These are phyloP conservation scores for Cymodocea nodosa DNA, from an alignment of 116 monocot genomes.

Conservation along the genomic window DNA sequence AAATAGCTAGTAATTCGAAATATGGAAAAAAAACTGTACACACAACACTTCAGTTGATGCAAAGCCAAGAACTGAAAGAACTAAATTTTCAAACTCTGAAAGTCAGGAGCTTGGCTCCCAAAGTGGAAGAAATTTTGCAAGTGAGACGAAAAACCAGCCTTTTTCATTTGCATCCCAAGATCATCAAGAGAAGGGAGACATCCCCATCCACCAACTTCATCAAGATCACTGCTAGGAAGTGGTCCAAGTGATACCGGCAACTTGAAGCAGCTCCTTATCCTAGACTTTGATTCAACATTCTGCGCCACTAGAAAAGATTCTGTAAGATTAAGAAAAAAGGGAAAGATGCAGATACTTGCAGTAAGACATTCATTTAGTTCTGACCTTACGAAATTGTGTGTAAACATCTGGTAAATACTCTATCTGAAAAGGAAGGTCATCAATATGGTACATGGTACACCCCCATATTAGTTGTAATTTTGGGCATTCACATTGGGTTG, in stretches of 20 bases:
- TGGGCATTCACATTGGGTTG: conserved; percentile 13
- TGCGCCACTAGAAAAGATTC: conserved; percentile 10
- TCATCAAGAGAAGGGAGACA: conserved; percentile 42
- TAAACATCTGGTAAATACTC: conserved; percentile 63
- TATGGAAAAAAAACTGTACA: no score
- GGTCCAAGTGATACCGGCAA: conserved; percentile 63
- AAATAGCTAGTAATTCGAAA: no score
- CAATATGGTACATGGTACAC: conserved; percentile 81
- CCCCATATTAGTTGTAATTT: conserved; percentile 85
- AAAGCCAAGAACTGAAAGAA: no score
- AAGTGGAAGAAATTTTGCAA: no score
- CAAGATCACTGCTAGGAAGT: conserved; percentile 29
- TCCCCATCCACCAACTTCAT: conserved; percentile 65
- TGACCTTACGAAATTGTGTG: conserved; percentile 87
- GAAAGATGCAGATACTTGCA: not conserved
- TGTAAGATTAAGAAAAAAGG: not conserved
- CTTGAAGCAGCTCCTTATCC: conserved; percentile 57
- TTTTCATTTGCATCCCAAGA: conserved; percentile 36
- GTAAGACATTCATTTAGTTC: not conserved
- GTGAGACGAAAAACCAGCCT: conserved; percentile 23
- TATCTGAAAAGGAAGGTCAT: conserved; percentile 67
- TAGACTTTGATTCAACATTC: conserved; percentile 76
- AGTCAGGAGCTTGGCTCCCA: no score
- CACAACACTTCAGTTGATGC: no score
- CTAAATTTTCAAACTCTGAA: no score